A percentile compares a stretch with the other conserved stretches of the same genome.
phyloP scores from a whole-genome alignment of 805 yeast species.

The Ogataea nitratoaversa region DNA sequence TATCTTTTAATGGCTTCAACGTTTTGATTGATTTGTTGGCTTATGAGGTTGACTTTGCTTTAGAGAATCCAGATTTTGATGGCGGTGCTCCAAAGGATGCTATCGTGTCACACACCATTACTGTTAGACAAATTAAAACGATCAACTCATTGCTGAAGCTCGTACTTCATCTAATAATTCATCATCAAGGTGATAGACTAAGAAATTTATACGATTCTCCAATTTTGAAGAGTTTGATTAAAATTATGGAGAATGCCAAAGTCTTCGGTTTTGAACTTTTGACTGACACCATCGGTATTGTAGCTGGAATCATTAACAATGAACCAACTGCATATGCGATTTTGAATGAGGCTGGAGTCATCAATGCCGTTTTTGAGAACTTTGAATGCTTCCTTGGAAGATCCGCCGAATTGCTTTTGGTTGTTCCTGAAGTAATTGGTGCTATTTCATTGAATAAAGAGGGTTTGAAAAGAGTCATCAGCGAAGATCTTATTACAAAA shows the following conservation, averaged over 20 bases:
- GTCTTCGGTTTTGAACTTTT: constrained; percentile 67
- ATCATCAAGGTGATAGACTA: constrained; percentile 80
- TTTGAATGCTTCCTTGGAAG: constrained; percentile 55
- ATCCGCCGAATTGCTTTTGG: constrained; percentile 49
- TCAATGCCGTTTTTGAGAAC: constrained; percentile 58
- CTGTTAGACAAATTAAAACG: constrained; percentile 57
- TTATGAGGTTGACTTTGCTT: constrained; percentile 60
- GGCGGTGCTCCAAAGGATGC: constrained; percentile 51
- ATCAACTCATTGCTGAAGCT: constrained; percentile 60
- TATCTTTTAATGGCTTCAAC: constrained; percentile 61
- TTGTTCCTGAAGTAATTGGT: constrained; percentile 72
- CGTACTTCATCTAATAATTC: constrained; percentile 56
- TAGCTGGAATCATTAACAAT: constrained; percentile 72
- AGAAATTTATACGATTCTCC: constrained; percentile 85
- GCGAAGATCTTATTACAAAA: constrained; percentile 31
- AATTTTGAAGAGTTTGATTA: constrained; percentile 56
- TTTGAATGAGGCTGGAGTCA: constrained; percentile 70
- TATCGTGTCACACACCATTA: constrained; percentile 45
- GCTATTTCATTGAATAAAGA: constrained; percentile 76
- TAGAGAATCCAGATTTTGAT: constrained; percentile 54
- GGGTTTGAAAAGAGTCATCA: constrained; percentile 58
- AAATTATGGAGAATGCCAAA: constrained; percentile 49
- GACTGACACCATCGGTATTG: constrained; percentile 56
- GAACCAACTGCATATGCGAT: constrained; percentile 88
- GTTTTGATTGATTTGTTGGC: constrained; percentile 56